Percentiles rank a stretch among this genome's conserved stretches.
Evolutionary conservation across 495 filamentous ascomycete genomes (phyloP).

Genomic region (Annulohypoxylon bovei): DNA sequence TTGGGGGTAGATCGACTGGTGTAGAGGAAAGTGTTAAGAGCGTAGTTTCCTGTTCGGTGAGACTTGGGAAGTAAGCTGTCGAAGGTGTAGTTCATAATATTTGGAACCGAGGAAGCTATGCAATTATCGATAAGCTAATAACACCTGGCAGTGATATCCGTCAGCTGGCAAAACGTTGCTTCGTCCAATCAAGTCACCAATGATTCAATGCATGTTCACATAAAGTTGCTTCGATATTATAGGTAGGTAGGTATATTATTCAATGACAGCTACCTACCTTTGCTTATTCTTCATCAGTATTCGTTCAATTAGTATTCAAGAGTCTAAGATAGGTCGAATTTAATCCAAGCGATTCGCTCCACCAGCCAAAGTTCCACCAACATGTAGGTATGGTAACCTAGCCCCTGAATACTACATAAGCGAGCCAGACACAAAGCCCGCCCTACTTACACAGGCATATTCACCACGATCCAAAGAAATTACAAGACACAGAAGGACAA

Average conservation of each 20-base stretch:
- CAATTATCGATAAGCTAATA: constrained; percentile 30
- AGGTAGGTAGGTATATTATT: too few species aligned
- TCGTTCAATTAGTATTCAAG: too few species aligned
- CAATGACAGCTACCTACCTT: too few species aligned
- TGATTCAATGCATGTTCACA: not conserved
- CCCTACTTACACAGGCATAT: not conserved
- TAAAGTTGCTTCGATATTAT: too few species aligned
- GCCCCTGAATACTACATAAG: not conserved
- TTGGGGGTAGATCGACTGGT: not conserved
- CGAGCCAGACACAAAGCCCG: not conserved
- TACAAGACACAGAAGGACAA: not conserved
- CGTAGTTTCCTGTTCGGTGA: not conserved
- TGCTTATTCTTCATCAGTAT: too few species aligned
- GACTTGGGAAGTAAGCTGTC: not conserved
- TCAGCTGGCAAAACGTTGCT: not conserved
- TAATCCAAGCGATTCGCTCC: too few species aligned
- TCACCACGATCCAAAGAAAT: not conserved
- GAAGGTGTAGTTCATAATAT: not conserved
- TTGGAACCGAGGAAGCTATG: not conserved
- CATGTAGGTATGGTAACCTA: not conserved
- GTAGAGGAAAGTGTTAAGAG: not conserved
- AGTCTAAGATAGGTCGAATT: too few species aligned
- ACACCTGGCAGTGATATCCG: not conserved
- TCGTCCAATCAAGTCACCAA: not conserved
- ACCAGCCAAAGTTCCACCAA: not conserved